Evolutionary conservation across 2,329 filamentous ascomycete species (phyloP), one percentile per base, ranked within the genome.

Genomic region (Coniochaeta sp.): DNA sequence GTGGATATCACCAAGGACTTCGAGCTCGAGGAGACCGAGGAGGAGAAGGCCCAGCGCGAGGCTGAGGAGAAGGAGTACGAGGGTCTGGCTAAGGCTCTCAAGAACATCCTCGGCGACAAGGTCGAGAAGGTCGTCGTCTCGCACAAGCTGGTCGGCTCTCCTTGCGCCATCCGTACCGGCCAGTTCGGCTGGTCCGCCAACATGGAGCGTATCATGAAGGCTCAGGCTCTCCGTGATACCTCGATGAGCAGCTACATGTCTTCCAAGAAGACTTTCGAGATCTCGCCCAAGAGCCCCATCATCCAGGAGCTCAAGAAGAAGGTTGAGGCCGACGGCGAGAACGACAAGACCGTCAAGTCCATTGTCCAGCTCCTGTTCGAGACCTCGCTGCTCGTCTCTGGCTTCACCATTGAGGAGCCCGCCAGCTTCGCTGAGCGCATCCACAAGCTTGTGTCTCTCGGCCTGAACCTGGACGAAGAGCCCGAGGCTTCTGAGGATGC

Each of bases 151-250:
- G 87, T 90, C 70, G 90, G 89, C 75, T 86, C 95, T 67, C 95
- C 95, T 73, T 98, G 95, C 80, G 95, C 95, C 76, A 98, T 99
- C 85, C 93, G 95, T 79, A 99, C 95, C 69, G 95, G 95, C 74
- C 95, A 98, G 82, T 99, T 99, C 79, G 95, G 95, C 81, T 99
- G 95, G 95, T 98, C 93, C 61, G 95, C 95, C 76, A 99, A 99
- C 88, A 99, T 99, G 95, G 95, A 99, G 87, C 95, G 95, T 85
- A 99, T 99, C 88, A 99, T 99, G 95, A 99, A 99, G 89, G 95
- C 95, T 31, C 95, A 99, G 85, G 95, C 95, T 74, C 93, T 99
- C 73, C 95, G 95, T 82, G 95, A 99, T 83, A 99, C 95, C 69
- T 97, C 93, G 73, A 99, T 99, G 95, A 91, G 87, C 81, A 96